phyloP scores from a whole-genome alignment of 2,329 filamentous ascomycete genomes.

The Ampelomyces quisqualis region DNA sequence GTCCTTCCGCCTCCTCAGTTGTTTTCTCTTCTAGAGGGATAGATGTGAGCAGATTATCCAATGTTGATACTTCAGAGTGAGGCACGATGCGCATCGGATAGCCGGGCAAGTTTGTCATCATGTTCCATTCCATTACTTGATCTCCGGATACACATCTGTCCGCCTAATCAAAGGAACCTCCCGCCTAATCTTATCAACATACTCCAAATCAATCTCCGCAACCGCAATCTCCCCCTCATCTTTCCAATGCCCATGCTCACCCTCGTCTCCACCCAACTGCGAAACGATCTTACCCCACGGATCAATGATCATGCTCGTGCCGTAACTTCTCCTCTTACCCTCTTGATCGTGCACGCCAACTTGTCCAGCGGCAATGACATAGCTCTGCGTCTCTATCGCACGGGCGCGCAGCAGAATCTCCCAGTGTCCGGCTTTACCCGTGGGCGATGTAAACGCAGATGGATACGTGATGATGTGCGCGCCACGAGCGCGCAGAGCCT shows the following conservation, averaged over 20 bases:
- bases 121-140: constrained; percentile 6
- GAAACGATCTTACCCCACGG: constrained; percentile 80
- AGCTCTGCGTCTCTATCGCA: constrained; percentile 86
- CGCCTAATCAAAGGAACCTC: constrained; percentile 61
- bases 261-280: constrained; percentile 58
- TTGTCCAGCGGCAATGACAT: constrained; percentile 84
- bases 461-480: constrained; percentile 84
- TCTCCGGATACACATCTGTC: constrained; percentile 47
- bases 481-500: constrained; percentile 64
- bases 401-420: constrained; percentile 72
- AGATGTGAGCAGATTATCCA: too few species aligned
- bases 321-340: constrained; percentile 73
- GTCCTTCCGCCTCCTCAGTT: too few species aligned
- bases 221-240: constrained; percentile 45
- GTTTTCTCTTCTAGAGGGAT: too few species aligned
- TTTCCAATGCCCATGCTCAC: constrained; percentile 37
- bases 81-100: too few species aligned
- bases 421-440: constrained; percentile 79
- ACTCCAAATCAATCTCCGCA: constrained; percentile 57
- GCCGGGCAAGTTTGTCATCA: too few species aligned
- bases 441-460: constrained; percentile 85
- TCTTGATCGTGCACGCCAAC: constrained; percentile 66
- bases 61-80: too few species aligned
- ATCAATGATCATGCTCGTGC: constrained; percentile 79
- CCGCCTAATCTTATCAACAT: constrained; percentile 54